Percentiles rank a stretch among this genome's conserved stretches.
Evolutionary conservation across 305 asterid species (phyloP).

Genomic region (Fraxinus dipetala): DNA sequence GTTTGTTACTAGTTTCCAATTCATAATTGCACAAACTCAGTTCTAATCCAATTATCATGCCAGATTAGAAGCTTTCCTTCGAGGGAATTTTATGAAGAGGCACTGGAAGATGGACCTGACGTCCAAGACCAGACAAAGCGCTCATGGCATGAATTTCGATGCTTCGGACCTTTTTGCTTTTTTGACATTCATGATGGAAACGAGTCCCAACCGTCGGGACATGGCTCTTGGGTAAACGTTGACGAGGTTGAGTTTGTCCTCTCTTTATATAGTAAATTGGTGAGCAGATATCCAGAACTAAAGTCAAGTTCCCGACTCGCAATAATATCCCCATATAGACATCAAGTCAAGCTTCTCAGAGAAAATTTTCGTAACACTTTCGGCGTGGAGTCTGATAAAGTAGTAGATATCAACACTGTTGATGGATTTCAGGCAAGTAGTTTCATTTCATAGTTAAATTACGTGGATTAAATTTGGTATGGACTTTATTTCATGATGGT

Average conservation of each 20-base stretch:
- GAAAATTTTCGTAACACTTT: slow-evolving; percentile 61
- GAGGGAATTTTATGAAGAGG: slow-evolving; percentile 77
- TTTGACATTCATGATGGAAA: slow-evolving; percentile 82
- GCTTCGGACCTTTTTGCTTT: slow-evolving; percentile 97
- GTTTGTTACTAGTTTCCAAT: background rate
- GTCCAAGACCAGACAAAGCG: slow-evolving; percentile 63
- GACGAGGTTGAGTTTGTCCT: slow-evolving; percentile 94
- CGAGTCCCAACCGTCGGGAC: slow-evolving; percentile 74
- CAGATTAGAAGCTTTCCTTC: slow-evolving; percentile 98
- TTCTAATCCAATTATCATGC: slow-evolving; percentile 25
- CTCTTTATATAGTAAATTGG: slow-evolving; percentile 61
- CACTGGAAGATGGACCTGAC: slow-evolving; percentile 87
- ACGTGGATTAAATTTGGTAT: background rate
- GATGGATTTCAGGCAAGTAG: slow-evolving; percentile 90
- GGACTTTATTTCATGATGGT: background rate
- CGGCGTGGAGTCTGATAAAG: slow-evolving; percentile 72
- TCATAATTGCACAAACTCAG: slow-evolving; percentile 8
- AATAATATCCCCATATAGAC: slow-evolving; percentile 80
- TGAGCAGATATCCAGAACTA: slow-evolving; percentile 82
- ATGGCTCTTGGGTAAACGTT: slow-evolving; percentile 76
- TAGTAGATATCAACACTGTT: slow-evolving; percentile 89
- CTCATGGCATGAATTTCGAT: slow-evolving; percentile 72
- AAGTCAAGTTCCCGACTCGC: slow-evolving; percentile 79
- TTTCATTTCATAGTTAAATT: slow-evolving; percentile 7
- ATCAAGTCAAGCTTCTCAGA: slow-evolving; percentile 83